Evolutionary conservation across 2,329 filamentous ascomycete species (phyloP).

Genomic region (Zopfia rhizophila): DNA sequence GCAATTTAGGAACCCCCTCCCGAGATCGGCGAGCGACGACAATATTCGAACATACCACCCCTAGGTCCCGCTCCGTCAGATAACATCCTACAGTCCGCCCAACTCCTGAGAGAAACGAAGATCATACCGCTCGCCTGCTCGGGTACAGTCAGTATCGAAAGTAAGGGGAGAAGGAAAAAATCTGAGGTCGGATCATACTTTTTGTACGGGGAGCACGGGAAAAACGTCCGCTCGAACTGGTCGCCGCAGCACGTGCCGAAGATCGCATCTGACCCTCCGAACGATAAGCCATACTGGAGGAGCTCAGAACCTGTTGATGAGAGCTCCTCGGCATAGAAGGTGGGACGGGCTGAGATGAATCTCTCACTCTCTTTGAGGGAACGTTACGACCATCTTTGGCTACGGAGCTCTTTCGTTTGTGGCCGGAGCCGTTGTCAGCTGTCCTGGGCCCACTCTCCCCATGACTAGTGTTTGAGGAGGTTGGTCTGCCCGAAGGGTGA

Average conservation of each 20-base stretch:
- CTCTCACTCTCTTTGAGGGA: conserved; percentile 21
- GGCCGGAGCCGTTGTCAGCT: neutral
- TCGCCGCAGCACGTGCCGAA: neutral
- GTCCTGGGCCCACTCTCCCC: neutral
- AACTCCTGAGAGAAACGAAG: conserved; percentile 7
- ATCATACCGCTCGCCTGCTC: conserved; percentile 3
- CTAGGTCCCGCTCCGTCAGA: too few species aligned
- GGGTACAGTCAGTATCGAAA: neutral
- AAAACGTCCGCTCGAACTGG: neutral
- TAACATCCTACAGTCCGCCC: too few species aligned
- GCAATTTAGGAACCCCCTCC: too few species aligned
- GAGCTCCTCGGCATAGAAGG: neutral
- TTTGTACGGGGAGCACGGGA: conserved; percentile 1
- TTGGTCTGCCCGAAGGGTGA: conserved; percentile 1
- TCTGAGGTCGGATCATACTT: conserved; percentile 1
- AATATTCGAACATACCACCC: too few species aligned
- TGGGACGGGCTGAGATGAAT: conserved; percentile 5
- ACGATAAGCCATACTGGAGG: neutral
- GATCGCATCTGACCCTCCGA: conserved; percentile 7
- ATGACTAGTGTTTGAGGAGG: neutral
- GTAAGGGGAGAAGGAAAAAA: too few species aligned
- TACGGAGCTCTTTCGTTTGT: conserved; percentile 24
- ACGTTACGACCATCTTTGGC: conserved; percentile 1
- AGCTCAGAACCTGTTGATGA: neutral
- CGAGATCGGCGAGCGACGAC: too few species aligned